Conservation (phyloP, 1,284 basidiomycete genomes). For the Sphagnurus paluster region DNA sequence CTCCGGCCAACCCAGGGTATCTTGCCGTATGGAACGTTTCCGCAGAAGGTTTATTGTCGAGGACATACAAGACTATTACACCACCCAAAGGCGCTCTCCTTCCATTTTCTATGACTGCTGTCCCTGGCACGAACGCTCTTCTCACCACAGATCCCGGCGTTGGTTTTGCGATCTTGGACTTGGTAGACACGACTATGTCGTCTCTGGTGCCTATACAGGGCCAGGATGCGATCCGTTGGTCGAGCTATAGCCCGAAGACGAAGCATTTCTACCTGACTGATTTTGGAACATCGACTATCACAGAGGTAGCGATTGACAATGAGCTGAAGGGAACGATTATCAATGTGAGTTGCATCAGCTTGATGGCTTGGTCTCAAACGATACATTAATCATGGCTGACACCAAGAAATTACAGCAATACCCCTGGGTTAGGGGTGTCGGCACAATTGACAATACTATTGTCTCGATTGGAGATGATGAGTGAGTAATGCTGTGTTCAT, state of each 20-base stretch:
- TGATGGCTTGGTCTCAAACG: too few species aligned
- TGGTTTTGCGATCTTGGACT: constrained; percentile 47
- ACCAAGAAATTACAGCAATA: constrained; percentile 50
- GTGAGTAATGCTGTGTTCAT: constrained; percentile 36
- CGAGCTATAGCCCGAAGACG: constrained; percentile 43
- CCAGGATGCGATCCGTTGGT: constrained; percentile 52
- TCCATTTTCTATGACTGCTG: constrained; percentile 48
- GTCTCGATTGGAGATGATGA: constrained; percentile 44
- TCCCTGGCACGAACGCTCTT: constrained; percentile 46
- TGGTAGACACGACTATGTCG: constrained; percentile 25
- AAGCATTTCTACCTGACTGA: constrained; percentile 53
- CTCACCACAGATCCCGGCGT: constrained; percentile 46
- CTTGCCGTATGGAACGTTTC: constrained; percentile 47
- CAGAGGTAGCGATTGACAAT: constrained; percentile 46
- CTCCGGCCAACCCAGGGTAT: constrained; percentile 45
- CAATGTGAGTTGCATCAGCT: constrained; percentile 31
- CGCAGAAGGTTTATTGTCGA: constrained; percentile 40
- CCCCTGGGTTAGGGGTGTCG: constrained; percentile 35
- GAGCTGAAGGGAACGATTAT: constrained; percentile 45
- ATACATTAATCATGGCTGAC: too few species aligned
- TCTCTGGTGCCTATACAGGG: constrained; percentile 38
- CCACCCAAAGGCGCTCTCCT: constrained; percentile 39
- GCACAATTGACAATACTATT: constrained; percentile 47
- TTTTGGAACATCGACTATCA: constrained; percentile 41
- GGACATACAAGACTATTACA: constrained; percentile 36